These are phyloP conservation scores for Yamadazyma friedrichii DNA, from an alignment of 1,139 yeast species.

Conservation along the genomic window DNA sequence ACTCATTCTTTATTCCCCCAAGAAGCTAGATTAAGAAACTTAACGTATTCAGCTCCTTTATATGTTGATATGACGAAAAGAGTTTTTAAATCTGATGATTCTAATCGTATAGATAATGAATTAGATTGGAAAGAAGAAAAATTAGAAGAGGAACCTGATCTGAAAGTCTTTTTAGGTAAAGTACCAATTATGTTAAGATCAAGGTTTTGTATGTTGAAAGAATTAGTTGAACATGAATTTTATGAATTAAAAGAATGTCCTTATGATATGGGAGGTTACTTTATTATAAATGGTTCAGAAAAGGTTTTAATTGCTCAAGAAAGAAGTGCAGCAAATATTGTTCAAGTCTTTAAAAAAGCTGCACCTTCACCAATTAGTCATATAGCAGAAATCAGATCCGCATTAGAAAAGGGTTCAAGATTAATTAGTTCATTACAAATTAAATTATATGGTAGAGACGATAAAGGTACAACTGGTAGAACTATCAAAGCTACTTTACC, in stretches of 20 bases:
- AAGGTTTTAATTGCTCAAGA: slow-evolving; percentile 98
- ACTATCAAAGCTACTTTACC: slow-evolving; percentile 96
- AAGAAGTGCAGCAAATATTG: slow-evolving; percentile 96
- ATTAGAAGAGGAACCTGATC: slow-evolving; percentile 57
- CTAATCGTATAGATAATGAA: slow-evolving; percentile 55
- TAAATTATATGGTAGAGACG: slow-evolving; percentile 83
- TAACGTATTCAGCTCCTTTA: slow-evolving; percentile 93
- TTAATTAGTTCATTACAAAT: slow-evolving; percentile 93
- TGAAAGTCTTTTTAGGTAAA: slow-evolving; percentile 88
- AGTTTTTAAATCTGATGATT: slow-evolving; percentile 82
- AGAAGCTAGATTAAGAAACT: slow-evolving; percentile 93
- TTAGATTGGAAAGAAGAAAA: slow-evolving; percentile 70
- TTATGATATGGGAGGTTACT: slow-evolving; percentile 99
- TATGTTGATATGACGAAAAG: slow-evolving; percentile 95
- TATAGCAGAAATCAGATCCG: slow-evolving; percentile 94
- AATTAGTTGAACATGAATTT: slow-evolving; percentile 89
- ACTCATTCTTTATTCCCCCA: slow-evolving; percentile 98
- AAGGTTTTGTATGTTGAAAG: slow-evolving; percentile 91
- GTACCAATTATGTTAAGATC: slow-evolving; percentile 98
- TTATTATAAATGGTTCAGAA: slow-evolving; percentile 96
- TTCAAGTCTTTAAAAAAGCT: slow-evolving; percentile 96
- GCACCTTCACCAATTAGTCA: slow-evolving; percentile 97
- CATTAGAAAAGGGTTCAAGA: slow-evolving; percentile 95
- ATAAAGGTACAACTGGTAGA: slow-evolving; percentile 67
- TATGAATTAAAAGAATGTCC: slow-evolving; percentile 98